A percentile compares a stretch with the other conserved stretches of the same genome.
phyloP scores from a whole-genome alignment of 306 rosid species.

The Hippophae rhamnoides region DNA sequence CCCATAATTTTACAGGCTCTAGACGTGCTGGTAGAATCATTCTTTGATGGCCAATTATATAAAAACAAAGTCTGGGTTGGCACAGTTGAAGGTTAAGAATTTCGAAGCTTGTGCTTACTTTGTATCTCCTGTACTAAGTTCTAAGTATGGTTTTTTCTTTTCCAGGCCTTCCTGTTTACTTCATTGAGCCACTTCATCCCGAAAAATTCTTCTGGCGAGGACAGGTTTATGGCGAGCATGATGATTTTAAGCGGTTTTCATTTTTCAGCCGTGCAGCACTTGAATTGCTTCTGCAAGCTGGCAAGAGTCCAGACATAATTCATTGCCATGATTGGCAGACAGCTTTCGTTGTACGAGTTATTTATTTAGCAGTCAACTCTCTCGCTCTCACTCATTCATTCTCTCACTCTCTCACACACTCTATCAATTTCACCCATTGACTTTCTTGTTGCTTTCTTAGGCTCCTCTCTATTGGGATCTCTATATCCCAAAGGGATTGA shows the following conservation, averaged over 20 bases:
- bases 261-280: slow-evolving; percentile 93
- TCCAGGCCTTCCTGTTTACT: slow-evolving; percentile 95
- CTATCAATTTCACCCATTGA: slow-evolving; percentile 2
- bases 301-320: slow-evolving; percentile 93
- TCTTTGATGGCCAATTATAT: slow-evolving; percentile 70
- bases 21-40: slow-evolving; percentile 63
- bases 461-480: slow-evolving; percentile 96
- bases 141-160: slow-evolving; percentile 19
- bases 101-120: slow-evolving; percentile 15
- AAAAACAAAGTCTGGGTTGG: slow-evolving; percentile 93
- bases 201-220: slow-evolving; percentile 79
- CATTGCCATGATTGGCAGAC: slow-evolving; percentile 99
- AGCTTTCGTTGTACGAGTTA: slow-evolving; percentile 71
- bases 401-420: not conserved
- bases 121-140: slow-evolving; percentile 2
- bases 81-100: slow-evolving; percentile 62
- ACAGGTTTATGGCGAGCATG: slow-evolving; percentile 68
- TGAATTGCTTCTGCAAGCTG: slow-evolving; percentile 82
- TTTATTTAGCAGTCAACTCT: slow-evolving; percentile 11
- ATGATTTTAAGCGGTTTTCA: slow-evolving; percentile 88
- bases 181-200: slow-evolving; percentile 94
- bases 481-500: slow-evolving; percentile 64
- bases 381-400: slow-evolving; percentile 4
- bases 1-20: slow-evolving; percentile 43
- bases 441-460: slow-evolving; percentile 34